Evolutionary conservation across 2,329 filamentous ascomycete genomes (phyloP).

Genomic region (Torrubiellomyces zombiae): DNA sequence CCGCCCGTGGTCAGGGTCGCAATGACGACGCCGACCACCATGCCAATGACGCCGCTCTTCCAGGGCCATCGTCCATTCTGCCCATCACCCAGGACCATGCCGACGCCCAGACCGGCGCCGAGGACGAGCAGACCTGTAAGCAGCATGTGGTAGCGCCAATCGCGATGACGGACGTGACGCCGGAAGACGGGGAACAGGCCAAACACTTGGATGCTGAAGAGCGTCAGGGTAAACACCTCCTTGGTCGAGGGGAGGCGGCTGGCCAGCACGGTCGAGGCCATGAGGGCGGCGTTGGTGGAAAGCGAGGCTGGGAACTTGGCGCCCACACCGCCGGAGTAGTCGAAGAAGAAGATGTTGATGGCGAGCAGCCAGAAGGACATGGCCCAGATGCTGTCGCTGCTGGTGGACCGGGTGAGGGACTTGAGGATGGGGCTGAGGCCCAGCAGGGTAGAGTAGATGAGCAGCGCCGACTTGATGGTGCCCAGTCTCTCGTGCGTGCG

Average conservation of each 20-base stretch:
- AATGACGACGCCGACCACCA: slow-evolving; percentile 57
- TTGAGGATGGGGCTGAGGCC: slow-evolving; percentile 91
- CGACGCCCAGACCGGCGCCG: slow-evolving; percentile 65
- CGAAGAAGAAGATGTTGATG: slow-evolving; percentile 96
- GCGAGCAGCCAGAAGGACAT: slow-evolving; percentile 84
- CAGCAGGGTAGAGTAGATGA: slow-evolving; percentile 85
- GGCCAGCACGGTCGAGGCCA: slow-evolving; percentile 89
- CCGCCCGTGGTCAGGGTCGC: slow-evolving; percentile 72
- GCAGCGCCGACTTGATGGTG: slow-evolving; percentile 78
- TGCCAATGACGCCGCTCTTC: slow-evolving; percentile 49
- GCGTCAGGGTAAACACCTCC: slow-evolving; percentile 84
- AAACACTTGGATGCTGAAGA: slow-evolving; percentile 96
- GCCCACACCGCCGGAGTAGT: slow-evolving; percentile 62
- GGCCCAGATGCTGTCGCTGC: slow-evolving; percentile 91
- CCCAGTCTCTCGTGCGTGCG: slow-evolving; percentile 41
- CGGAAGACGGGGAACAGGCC: slow-evolving; percentile 94
- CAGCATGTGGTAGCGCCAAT: slow-evolving; percentile 63
- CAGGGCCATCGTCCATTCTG: slow-evolving; percentile 27
- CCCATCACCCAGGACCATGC: slow-evolving; percentile 35
- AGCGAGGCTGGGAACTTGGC: slow-evolving; percentile 55
- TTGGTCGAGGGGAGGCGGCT: slow-evolving; percentile 78
- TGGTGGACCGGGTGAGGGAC: slow-evolving; percentile 85
- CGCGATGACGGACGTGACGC: slow-evolving; percentile 68
- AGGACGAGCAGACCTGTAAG: slow-evolving; percentile 64
- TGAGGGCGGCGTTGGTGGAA: slow-evolving; percentile 88